A percentile compares a stretch with the other conserved stretches of the same genome.
Evolutionary conservation across 2,329 filamentous ascomycete species (phyloP).

Genomic region (Botrytis fabae): DNA sequence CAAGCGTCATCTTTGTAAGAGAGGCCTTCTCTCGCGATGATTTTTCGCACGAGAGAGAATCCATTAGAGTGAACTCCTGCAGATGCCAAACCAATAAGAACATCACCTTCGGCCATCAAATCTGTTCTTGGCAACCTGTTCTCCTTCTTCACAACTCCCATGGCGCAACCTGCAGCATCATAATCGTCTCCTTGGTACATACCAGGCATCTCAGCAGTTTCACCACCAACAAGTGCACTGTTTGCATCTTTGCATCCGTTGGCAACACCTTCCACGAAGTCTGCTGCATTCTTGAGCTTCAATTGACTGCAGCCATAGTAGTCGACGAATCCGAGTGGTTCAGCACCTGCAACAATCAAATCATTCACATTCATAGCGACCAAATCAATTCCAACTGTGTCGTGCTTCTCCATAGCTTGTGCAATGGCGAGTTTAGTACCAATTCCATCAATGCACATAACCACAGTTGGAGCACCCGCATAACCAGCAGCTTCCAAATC

Average conservation of each 20-base stretch:
- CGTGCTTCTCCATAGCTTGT: slow-evolving; percentile 83
- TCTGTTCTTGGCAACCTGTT: slow-evolving; percentile 73
- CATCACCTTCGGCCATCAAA: slow-evolving; percentile 77
- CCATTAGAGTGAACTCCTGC: slow-evolving; percentile 94
- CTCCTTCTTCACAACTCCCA: slow-evolving; percentile 73
- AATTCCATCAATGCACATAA: slow-evolving; percentile 95
- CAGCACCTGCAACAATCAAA: slow-evolving; percentile 90
- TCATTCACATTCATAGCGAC: slow-evolving; percentile 91
- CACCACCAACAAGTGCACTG: slow-evolving; percentile 91
- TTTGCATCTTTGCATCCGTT: slow-evolving; percentile 80
- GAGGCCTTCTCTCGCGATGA: slow-evolving; percentile 72
- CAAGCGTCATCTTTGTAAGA: slow-evolving; percentile 69
- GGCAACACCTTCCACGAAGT: slow-evolving; percentile 90
- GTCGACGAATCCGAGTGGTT: slow-evolving; percentile 94
- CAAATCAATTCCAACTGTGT: slow-evolving; percentile 93
- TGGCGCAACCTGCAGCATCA: slow-evolving; percentile 86
- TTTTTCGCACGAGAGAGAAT: slow-evolving; percentile 92
- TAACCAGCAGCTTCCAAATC: slow-evolving; percentile 77
- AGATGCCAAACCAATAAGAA: slow-evolving; percentile 82
- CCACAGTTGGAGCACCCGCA: slow-evolving; percentile 71
- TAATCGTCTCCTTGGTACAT: slow-evolving; percentile 85
- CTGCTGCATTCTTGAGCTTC: slow-evolving; percentile 71
- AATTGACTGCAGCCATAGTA: slow-evolving; percentile 95
- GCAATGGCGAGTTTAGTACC: slow-evolving; percentile 97
- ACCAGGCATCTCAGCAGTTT: slow-evolving; percentile 98